Conservation (phyloP, 2,329 filamentous ascomycete species). For the Monosporascus sp. region DNA sequence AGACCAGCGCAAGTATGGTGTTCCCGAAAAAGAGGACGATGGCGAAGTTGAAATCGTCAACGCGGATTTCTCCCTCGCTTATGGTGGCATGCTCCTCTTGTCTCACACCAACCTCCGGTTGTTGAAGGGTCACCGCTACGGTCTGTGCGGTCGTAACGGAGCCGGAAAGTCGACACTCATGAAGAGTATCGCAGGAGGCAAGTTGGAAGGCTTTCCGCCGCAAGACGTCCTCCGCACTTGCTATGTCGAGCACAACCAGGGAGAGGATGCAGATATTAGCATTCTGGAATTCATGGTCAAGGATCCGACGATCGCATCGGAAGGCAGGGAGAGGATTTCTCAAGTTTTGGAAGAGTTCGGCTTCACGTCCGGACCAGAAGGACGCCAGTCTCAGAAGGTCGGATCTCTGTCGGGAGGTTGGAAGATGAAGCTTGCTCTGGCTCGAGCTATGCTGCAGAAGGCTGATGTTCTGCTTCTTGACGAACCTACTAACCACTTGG, state of each 20-base stretch:
- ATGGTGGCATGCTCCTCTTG: conserved; percentile 93
- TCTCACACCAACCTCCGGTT: conserved; percentile 94
- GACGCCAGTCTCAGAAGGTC: conserved; percentile 82
- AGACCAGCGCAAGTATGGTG: conserved; percentile 81
- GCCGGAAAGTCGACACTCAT: conserved; percentile 99
- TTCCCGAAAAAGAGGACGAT: conserved; percentile 80
- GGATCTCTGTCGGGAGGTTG: conserved; percentile 95
- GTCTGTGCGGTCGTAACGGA: conserved; percentile 93
- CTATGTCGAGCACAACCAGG: conserved; percentile 99
- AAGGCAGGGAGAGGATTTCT: conserved; percentile 75
- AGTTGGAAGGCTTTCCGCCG: conserved; percentile 92
- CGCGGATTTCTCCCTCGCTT: conserved; percentile 93
- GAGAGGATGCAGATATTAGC: conserved; percentile 92
- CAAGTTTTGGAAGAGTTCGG: conserved; percentile 85
- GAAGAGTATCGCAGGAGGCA: conserved; percentile 91
- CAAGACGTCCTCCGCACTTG: conserved; percentile 91
- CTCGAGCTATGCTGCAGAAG: conserved; percentile 91
- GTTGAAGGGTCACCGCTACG: conserved; percentile 94
- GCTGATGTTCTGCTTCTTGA: conserved; percentile 96
- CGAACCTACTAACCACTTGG: conserved; percentile 98
- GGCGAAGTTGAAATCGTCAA: conserved; percentile 97
- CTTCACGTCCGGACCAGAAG: conserved; percentile 84
- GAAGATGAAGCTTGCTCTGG: conserved; percentile 99
- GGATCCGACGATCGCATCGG: conserved; percentile 77
- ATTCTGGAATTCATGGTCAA: conserved; percentile 91